Evolutionary conservation across 345 rosid species (phyloP).

Genomic region (Schrenkiella parvula): DNA sequence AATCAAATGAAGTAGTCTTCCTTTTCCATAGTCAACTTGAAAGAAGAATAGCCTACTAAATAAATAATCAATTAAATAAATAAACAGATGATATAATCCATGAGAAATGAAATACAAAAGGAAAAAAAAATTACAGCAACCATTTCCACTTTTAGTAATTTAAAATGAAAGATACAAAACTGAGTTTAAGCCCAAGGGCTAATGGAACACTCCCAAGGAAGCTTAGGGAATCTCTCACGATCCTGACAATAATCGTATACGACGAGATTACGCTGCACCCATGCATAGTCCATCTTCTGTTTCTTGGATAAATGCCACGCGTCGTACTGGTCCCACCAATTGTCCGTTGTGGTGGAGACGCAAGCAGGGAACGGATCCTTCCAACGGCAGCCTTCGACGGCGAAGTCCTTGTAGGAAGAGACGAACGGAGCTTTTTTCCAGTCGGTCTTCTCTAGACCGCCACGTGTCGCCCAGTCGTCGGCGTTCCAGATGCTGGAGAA

Average conservation of each 20-base stretch:
- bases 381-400: constrained; percentile 86
- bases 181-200: constrained; percentile 73
- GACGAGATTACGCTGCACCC: constrained; percentile 91
- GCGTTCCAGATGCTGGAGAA: constrained; percentile 99
- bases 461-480: constrained; percentile 96
- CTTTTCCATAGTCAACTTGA: not conserved
- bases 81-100: not conserved
- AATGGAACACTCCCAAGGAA: constrained; percentile 78
- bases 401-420: constrained; percentile 82
- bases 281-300: constrained; percentile 78
- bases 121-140: not conserved
- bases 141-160: constrained; percentile 9
- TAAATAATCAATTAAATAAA: constrained; percentile 24
- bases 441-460: constrained; percentile 91
- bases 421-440: constrained; percentile 90
- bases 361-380: constrained; percentile 86
- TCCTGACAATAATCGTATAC: constrained; percentile 88
- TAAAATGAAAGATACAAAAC: not conserved
- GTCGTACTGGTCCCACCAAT: constrained; percentile 90
- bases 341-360: constrained; percentile 76
- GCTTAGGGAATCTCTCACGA: constrained; percentile 44
- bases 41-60: not conserved
- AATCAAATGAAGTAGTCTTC: not conserved
- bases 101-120: not conserved
- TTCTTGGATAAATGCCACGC: constrained; percentile 86